A percentile compares a stretch with the other conserved stretches of the same genome.
These are phyloP conservation scores for Dictyostelium discoideum DNA, from an alignment of 78 protist genomes.

Conservation along the genomic window dicty_2.7 NC_007091.3:2327001-2327500, in stretches of 20 bases:
- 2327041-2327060: neutral
- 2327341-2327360: neutral
- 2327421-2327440: neutral
- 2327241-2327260: neutral
- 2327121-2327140: conserved; percentile 4
- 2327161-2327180: neutral
- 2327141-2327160: conserved; percentile 10
- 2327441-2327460: neutral
- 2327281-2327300: neutral
- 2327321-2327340: neutral
- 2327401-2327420: neutral
- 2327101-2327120: neutral
- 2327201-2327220: neutral
- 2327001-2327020: neutral
- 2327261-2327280: neutral
- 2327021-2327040: neutral
- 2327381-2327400: neutral
- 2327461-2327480: neutral
- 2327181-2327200: neutral
- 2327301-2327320: conserved; percentile 1
- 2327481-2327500: neutral
- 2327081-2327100: neutral
- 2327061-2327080: neutral
- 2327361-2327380: neutral
- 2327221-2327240: neutral